These are phyloP conservation scores for Aspergillus pseudoglaucus DNA, from an alignment of 2,329 filamentous ascomycete species.

Conservation along the genomic window DNA sequence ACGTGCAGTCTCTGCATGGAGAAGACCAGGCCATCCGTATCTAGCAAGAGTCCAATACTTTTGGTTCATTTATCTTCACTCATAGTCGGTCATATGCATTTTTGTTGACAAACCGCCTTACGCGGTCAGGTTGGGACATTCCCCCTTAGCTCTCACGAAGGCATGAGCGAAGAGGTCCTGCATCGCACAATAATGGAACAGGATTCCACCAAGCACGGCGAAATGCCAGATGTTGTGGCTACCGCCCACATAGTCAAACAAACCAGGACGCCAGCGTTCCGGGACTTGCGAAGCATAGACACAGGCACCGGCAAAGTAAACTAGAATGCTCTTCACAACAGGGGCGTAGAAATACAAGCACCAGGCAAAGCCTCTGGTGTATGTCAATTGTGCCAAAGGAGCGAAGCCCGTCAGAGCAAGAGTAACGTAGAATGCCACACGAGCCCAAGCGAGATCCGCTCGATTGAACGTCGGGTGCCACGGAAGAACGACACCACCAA, in stretches of 20 bases:
- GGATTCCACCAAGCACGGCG: slow-evolving; percentile 85
- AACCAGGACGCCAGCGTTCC: slow-evolving; percentile 84
- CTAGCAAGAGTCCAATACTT: too few species aligned
- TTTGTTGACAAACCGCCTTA: slow-evolving; percentile 6
- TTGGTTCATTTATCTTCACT: background rate
- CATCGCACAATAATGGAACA: slow-evolving; percentile 98
- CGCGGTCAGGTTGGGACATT: slow-evolving; percentile 29
- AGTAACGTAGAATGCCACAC: slow-evolving; percentile 85
- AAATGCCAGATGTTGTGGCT: slow-evolving; percentile 98
- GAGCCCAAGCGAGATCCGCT: slow-evolving; percentile 82
- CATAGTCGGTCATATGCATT: background rate
- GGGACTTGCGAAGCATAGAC: slow-evolving; percentile 90
- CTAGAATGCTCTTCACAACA: slow-evolving; percentile 74
- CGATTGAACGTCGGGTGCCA: slow-evolving; percentile 97
- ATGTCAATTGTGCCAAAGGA: slow-evolving; percentile 75
- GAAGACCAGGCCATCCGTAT: slow-evolving; percentile 1
- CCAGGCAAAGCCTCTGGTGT: slow-evolving; percentile 70
- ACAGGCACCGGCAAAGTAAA: slow-evolving; percentile 77
- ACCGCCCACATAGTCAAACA: slow-evolving; percentile 91
- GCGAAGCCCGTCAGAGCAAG: slow-evolving; percentile 84
- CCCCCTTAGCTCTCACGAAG: slow-evolving; percentile 59
- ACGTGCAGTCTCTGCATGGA: background rate
- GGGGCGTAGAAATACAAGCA: slow-evolving; percentile 86
- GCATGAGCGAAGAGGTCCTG: slow-evolving; percentile 82
- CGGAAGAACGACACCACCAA: slow-evolving; percentile 82